Percentiles rank a stretch among this genome's conserved stretches.
phyloP scores from a whole-genome alignment of 2,329 filamentous ascomycete species.

The Capronia americana region DNA sequence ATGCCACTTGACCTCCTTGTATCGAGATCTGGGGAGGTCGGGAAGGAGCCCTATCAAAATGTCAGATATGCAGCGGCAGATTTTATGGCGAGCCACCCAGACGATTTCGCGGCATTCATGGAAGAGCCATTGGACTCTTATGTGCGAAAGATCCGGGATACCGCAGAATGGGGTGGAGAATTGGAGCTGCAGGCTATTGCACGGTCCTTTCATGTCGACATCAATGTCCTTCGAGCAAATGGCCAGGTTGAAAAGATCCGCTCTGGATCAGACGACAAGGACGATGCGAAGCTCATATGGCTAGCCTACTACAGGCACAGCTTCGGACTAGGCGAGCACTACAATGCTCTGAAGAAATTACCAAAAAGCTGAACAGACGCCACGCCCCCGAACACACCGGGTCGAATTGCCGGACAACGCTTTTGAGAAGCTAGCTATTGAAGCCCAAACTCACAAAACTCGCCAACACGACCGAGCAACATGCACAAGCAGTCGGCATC shows the following conservation, averaged over 20 bases:
- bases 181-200: slow-evolving; percentile 86
- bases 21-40: slow-evolving; percentile 29
- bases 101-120: slow-evolving; percentile 85
- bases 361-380: slow-evolving; percentile 15
- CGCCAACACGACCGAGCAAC: neutral
- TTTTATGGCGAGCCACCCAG: slow-evolving; percentile 75
- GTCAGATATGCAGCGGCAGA: slow-evolving; percentile 75
- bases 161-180: slow-evolving; percentile 95
- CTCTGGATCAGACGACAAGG: slow-evolving; percentile 51
- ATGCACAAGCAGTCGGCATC: neutral
- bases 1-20: slow-evolving; percentile 51
- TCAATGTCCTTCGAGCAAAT: slow-evolving; percentile 82
- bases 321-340: slow-evolving; percentile 94
- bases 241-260: slow-evolving; percentile 78
- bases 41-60: slow-evolving; percentile 62
- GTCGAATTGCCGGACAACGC: neutral
- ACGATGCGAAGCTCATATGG: slow-evolving; percentile 66
- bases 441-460: slow-evolving; percentile 6
- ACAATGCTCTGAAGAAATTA: slow-evolving; percentile 76
- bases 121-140: slow-evolving; percentile 80
- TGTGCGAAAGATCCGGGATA: slow-evolving; percentile 77
- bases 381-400: neutral
- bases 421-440: slow-evolving; percentile 3
- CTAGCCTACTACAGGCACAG: slow-evolving; percentile 93
- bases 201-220: slow-evolving; percentile 76